A percentile compares a stretch with the other conserved stretches of the same genome.
phyloP scores from a whole-genome alignment of 2,329 filamentous ascomycete genomes.

The Hypoxylon sp. region DNA sequence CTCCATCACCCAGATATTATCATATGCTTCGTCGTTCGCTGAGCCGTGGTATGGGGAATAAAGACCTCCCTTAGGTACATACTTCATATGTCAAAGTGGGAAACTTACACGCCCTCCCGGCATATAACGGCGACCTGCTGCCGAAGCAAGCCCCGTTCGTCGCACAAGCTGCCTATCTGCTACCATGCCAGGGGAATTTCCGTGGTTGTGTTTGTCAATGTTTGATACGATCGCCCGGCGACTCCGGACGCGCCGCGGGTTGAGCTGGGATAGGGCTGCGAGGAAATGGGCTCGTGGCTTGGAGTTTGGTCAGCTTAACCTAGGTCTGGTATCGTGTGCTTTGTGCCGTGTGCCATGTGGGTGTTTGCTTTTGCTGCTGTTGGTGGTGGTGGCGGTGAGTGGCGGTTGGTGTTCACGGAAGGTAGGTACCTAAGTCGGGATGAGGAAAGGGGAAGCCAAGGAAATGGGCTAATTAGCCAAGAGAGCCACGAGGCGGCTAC shows the following conservation, averaged over 20 bases:
- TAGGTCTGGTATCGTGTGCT: no score
- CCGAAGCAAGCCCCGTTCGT: neutral
- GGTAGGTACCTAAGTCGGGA: no score
- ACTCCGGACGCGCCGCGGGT: neutral
- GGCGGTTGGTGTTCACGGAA: no score
- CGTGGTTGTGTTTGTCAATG: neutral
- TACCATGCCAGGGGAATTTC: neutral
- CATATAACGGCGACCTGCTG: neutral
- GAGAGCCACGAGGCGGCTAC: neutral
- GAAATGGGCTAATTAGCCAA: neutral
- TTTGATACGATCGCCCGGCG: neutral
- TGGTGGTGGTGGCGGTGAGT: neutral
- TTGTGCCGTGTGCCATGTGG: no score
- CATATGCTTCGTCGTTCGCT: neutral
- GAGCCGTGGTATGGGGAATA: neutral
- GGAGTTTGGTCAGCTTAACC: no score
- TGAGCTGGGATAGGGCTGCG: no score
- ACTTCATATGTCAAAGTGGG: neutral
- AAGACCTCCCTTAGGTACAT: neutral
- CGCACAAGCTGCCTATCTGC: neutral
- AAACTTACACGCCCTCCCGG: neutral
- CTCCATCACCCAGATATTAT: neutral
- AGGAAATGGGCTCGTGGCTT: no score
- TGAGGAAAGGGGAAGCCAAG: neutral
- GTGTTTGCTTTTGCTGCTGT: neutral